Evolutionary conservation across 257 asterid genomes (phyloP).

Genomic region (Paraleonurus japonicus): DNA sequence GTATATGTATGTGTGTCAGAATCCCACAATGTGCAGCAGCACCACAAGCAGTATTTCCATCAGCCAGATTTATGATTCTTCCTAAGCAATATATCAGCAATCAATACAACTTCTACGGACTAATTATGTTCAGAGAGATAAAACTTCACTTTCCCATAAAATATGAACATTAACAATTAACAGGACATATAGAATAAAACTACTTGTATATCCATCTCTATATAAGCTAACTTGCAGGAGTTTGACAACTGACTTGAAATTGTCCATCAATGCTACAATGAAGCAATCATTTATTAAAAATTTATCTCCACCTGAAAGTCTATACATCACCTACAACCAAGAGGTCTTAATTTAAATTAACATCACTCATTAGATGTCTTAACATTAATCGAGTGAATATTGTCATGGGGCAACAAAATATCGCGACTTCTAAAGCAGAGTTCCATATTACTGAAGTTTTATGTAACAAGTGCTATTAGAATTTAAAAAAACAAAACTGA

Average conservation of each 20-base stretch:
- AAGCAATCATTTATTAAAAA: background rate
- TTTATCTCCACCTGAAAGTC: slow-evolving; percentile 2
- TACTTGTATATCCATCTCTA: background rate
- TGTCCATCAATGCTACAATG: background rate
- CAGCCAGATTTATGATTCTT: slow-evolving; percentile 9
- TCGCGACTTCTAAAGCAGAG: background rate
- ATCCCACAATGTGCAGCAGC: background rate
- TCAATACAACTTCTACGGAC: slow-evolving; percentile 9
- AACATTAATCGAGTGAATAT: background rate
- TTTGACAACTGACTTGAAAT: background rate
- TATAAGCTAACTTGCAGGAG: slow-evolving; percentile 1
- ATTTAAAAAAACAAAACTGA: slow-evolving; percentile 1
- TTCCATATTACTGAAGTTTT: background rate
- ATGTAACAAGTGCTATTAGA: slow-evolving; percentile 2
- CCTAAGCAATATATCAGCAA: background rate
- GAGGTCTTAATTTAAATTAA: background rate
- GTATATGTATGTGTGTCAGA: no score
- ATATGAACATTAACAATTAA: background rate
- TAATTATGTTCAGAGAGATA: background rate
- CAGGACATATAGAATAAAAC: background rate
- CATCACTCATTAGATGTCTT: background rate
- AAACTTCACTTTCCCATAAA: background rate
- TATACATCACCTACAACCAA: slow-evolving; percentile 1
- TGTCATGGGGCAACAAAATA: background rate
- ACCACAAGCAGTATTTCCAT: background rate